Evolutionary conservation across 2,329 filamentous ascomycete species (phyloP).

Genomic region (Botrytis pseudocinerea): DNA sequence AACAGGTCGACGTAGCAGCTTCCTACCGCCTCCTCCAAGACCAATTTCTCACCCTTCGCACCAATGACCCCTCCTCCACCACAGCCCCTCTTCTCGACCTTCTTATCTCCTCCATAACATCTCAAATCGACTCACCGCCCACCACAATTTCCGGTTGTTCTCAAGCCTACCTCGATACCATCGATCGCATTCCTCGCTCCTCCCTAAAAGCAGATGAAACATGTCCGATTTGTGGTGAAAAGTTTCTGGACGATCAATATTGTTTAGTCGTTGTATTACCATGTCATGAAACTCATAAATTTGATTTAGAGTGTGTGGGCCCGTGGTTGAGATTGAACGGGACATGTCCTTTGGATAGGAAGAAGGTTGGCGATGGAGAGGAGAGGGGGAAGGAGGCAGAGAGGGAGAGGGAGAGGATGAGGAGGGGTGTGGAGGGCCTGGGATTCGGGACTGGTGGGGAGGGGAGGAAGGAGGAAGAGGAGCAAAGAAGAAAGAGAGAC

Average conservation of each 20-base stretch:
- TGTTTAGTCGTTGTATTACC: constrained; percentile 65
- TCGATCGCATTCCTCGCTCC: constrained; percentile 59
- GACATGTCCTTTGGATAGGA: constrained; percentile 63
- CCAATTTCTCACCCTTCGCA: constrained; percentile 53
- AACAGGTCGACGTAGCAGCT: constrained; percentile 52
- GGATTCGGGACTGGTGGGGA: constrained; percentile 35
- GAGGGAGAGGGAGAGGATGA: constrained; percentile 53
- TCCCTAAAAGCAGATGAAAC: constrained; percentile 50
- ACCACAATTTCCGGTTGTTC: constrained; percentile 53
- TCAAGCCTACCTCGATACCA: constrained; percentile 59
- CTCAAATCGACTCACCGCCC: constrained; percentile 55
- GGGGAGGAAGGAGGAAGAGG: not conserved
- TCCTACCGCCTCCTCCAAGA: constrained; percentile 61
- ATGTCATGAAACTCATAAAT: constrained; percentile 58
- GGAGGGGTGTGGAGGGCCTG: constrained; percentile 42
- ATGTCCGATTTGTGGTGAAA: constrained; percentile 65
- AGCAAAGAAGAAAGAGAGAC: constrained; percentile 27
- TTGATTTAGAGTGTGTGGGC: constrained; percentile 67
- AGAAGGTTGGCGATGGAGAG: constrained; percentile 49
- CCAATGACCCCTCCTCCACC: constrained; percentile 46
- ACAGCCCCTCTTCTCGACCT: constrained; percentile 51
- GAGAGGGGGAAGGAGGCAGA: constrained; percentile 27
- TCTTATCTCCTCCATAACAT: constrained; percentile 51
- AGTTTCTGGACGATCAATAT: constrained; percentile 61
- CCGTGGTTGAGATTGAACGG: constrained; percentile 66